phyloP scores from a whole-genome alignment of 78 protist genomes.

The Dictyostelium brefeldianum region DNA sequence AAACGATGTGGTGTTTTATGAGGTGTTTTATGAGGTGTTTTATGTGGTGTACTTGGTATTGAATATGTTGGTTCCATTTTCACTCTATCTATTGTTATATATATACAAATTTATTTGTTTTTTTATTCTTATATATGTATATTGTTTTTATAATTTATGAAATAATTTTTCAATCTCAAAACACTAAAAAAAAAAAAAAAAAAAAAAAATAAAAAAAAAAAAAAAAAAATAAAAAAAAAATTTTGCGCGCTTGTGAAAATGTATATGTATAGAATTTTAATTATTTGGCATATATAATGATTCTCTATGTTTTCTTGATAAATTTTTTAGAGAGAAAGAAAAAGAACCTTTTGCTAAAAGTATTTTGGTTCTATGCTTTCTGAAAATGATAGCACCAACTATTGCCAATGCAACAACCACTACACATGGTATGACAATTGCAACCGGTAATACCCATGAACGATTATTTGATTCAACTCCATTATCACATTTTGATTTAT shows the following conservation, averaged over 20 bases:
- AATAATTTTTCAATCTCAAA: too few species aligned
- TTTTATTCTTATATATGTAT: too few species aligned
- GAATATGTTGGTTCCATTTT: constrained; percentile 10
- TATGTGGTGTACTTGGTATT: constrained; percentile 23
- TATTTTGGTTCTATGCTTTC: neutral
- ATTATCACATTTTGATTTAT: neutral
- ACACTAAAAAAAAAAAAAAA: too few species aligned
- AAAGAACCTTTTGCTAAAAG: neutral
- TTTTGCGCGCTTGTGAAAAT: too few species aligned
- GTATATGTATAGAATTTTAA: too few species aligned
- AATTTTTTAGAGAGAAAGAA: neutral
- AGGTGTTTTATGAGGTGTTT: constrained; percentile 1
- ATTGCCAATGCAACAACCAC: neutral
- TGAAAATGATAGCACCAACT: neutral
- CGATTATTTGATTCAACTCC: neutral
- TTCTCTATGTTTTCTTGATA: neutral
- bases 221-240: too few species aligned
- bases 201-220: too few species aligned
- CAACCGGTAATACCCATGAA: constrained; percentile 1
- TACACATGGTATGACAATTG: constrained; percentile 2
- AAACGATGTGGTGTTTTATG: neutral
- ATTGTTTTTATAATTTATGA: too few species aligned
- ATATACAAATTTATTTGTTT: too few species aligned
- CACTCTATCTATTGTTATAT: too few species aligned
- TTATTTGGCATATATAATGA: too few species aligned